Conservation (phyloP, 441 rosid species). For the Sinapis alba region DNA sequence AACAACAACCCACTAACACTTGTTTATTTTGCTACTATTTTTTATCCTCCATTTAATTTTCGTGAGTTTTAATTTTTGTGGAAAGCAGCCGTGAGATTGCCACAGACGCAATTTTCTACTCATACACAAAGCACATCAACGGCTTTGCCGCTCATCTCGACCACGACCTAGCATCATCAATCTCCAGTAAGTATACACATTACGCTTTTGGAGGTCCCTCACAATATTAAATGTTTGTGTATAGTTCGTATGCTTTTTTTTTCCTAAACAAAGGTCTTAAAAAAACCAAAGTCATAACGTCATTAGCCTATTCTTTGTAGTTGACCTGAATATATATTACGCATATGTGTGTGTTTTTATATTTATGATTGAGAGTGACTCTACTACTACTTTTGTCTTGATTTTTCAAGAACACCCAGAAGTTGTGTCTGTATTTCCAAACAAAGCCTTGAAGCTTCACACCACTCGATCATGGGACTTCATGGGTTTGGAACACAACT, state of each 20-base stretch:
- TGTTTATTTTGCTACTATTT: background rate
- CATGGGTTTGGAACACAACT: conserved; percentile 54
- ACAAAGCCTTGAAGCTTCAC: conserved; percentile 66
- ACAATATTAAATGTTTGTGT: background rate
- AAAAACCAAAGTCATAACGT: background rate
- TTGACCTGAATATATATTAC: background rate
- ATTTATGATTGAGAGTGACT: background rate
- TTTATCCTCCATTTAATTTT: background rate
- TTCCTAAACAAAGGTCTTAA: background rate
- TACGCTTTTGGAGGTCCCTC: background rate
- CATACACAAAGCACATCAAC: conserved; percentile 65
- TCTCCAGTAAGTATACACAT: conserved; percentile 46
- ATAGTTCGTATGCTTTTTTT: background rate
- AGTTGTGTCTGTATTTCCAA: conserved; percentile 66
- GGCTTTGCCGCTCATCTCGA: conserved; percentile 66
- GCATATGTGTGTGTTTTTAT: background rate
- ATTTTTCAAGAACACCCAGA: conserved; percentile 55
- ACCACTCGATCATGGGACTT: conserved; percentile 79
- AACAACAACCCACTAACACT: background rate
- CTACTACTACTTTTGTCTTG: background rate
- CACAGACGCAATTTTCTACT: conserved; percentile 55
- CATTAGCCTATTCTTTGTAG: background rate
- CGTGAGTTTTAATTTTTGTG: background rate
- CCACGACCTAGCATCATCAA: conserved; percentile 44
- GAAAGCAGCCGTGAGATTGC: conserved; percentile 46